A percentile compares a stretch with the other conserved stretches of the same genome.
Evolutionary conservation across 108 stramenopile genomes (phyloP).

Genomic region (Cyclostephanos tholiformis): DNA sequence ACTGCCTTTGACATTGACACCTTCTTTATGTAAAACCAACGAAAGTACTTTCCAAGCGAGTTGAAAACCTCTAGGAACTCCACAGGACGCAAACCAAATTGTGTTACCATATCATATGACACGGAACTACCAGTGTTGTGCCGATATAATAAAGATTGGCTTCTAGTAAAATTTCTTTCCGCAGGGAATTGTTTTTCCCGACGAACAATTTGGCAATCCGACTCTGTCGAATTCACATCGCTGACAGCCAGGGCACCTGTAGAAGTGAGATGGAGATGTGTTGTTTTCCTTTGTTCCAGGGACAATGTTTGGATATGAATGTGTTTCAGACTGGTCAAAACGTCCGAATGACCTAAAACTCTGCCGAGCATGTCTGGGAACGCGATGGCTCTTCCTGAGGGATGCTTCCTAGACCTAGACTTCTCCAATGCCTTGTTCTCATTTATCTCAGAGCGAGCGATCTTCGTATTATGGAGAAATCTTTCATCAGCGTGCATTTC

Average conservation of each 20-base stretch:
- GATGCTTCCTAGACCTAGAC: slow-evolving; percentile 1
- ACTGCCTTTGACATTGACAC: not conserved
- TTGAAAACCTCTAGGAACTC: slow-evolving; percentile 17
- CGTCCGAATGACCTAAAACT: slow-evolving; percentile 15
- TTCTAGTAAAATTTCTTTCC: not conserved
- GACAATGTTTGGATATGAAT: slow-evolving; percentile 4
- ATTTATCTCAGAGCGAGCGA: slow-evolving; percentile 10
- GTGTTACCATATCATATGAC: slow-evolving; percentile 15
- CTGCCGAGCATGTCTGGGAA: not conserved
- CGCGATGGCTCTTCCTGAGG: slow-evolving; percentile 2
- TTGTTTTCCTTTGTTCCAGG: slow-evolving; percentile 10
- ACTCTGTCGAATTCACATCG: not conserved
- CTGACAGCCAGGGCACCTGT: not conserved
- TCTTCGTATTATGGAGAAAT: slow-evolving; percentile 31
- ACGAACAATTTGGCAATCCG: not conserved
- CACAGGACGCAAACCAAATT: slow-evolving; percentile 22
- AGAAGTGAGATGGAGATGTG: not conserved
- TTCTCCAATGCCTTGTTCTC: slow-evolving; percentile 6
- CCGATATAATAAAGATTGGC: slow-evolving; percentile 4
- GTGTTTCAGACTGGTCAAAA: slow-evolving; percentile 15
- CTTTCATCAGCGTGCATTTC: not conserved
- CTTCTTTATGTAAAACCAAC: not conserved
- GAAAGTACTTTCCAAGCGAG: slow-evolving; percentile 15
- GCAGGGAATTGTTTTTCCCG: not conserved
- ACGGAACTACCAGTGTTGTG: not conserved